phyloP scores from a whole-genome alignment of 2,329 filamentous ascomycete genomes.

The Epichloe scottii region DNA sequence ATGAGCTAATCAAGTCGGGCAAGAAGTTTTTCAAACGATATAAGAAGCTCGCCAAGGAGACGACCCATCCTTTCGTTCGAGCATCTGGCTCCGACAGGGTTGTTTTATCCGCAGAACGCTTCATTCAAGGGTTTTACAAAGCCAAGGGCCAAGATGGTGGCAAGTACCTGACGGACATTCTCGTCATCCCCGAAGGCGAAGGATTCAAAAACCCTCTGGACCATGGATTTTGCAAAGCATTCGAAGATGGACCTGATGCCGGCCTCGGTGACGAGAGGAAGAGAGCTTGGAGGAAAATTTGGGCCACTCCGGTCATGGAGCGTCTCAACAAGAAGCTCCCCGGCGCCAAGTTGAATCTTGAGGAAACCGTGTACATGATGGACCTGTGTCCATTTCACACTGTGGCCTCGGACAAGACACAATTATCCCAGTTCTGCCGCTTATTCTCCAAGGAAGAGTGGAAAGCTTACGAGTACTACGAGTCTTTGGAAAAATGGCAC shows the following conservation, averaged over 20 bases:
- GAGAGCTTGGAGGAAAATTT: constrained; percentile 45
- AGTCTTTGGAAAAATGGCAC: constrained; percentile 75
- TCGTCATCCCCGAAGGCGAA: constrained; percentile 56
- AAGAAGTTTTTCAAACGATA: constrained; percentile 67
- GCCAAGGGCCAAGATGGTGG: constrained; percentile 24
- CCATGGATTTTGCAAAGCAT: constrained; percentile 57
- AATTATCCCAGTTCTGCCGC: constrained; percentile 57
- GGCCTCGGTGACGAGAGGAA: constrained; percentile 38
- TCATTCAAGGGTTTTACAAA: constrained; percentile 58
- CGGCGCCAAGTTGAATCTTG: constrained; percentile 49
- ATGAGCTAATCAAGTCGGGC: constrained; percentile 63
- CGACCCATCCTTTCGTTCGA: constrained; percentile 56
- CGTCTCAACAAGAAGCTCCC: constrained; percentile 58
- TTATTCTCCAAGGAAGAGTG: constrained; percentile 67
- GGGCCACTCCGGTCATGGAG: constrained; percentile 53
- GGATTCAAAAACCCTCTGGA: constrained; percentile 72
- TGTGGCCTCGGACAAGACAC: constrained; percentile 42
- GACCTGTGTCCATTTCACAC: constrained; percentile 81
- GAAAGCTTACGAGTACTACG: constrained; percentile 67
- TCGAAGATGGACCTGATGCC: constrained; percentile 47
- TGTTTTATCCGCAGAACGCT: constrained; percentile 61
- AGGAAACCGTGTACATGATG: constrained; percentile 64
- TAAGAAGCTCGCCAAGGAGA: constrained; percentile 37
- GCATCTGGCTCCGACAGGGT: constrained; percentile 58
- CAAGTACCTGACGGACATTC: constrained; percentile 39